Conservation (phyloP, 306 rosid species). For the Nissolia schottii region DNA sequence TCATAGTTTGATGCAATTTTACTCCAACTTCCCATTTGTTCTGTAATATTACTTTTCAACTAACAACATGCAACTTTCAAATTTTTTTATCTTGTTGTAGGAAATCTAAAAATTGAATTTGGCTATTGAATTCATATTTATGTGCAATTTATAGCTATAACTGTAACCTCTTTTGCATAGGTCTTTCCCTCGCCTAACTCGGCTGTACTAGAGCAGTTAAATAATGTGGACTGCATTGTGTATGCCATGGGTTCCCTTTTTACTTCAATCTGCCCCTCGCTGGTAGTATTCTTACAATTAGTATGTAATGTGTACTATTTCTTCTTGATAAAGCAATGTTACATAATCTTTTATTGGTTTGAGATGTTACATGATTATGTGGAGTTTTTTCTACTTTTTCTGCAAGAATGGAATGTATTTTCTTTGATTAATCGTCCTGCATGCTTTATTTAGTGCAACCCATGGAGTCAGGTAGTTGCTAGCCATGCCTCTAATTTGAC, state of each 20-base stretch:
- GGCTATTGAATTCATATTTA: constrained; percentile 13
- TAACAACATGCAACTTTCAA: neutral
- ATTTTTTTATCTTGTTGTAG: neutral
- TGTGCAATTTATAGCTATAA: neutral
- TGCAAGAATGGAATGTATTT: neutral
- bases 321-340: neutral
- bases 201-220: constrained; percentile 69
- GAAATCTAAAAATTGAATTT: constrained; percentile 18
- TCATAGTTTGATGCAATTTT: neutral
- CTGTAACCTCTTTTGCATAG: constrained; percentile 32
- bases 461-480: neutral
- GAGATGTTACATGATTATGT: neutral
- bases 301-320: neutral
- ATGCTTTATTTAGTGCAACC: neutral
- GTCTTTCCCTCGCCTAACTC: constrained; percentile 77
- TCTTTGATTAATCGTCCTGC: neutral
- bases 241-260: constrained; percentile 98
- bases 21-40: too few species aligned
- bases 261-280: constrained; percentile 88
- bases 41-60: too few species aligned
- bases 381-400: neutral
- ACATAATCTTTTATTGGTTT: neutral
- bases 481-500: neutral
- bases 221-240: constrained; percentile 70
- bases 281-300: constrained; percentile 50